phyloP scores from a whole-genome alignment of 225 moss, liverwort and hornwort genomes.

The Antitrichia curtipendula region DNA sequence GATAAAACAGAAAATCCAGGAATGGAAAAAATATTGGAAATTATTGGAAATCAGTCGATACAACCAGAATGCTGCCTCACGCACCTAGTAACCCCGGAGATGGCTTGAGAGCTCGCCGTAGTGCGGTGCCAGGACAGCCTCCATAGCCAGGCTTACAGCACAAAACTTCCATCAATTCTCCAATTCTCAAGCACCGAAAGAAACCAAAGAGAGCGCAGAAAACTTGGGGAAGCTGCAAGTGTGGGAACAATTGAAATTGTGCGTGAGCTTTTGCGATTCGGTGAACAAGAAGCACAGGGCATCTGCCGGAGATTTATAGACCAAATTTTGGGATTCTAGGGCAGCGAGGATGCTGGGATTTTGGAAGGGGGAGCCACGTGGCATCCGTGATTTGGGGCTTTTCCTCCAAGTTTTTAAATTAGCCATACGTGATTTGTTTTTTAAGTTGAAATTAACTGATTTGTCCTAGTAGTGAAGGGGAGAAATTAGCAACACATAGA shows the following conservation, averaged over 20 bases:
- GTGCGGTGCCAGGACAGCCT: not conserved
- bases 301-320: not conserved
- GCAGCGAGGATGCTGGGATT: not conserved
- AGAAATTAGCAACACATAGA: not conserved
- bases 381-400: no score
- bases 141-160: conserved; percentile 22
- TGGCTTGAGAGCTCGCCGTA: not conserved
- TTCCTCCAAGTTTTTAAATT: not conserved
- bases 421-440: not conserved
- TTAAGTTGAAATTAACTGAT: not conserved
- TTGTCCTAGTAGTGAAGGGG: not conserved
- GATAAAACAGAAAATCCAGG: not conserved
- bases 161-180: conserved; percentile 6
- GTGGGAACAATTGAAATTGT: not conserved
- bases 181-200: not conserved
- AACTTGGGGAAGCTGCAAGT: not conserved
- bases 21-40: not conserved
- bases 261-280: not conserved
- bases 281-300: not conserved
- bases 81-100: not conserved
- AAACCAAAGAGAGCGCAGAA: not conserved
- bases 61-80: not conserved
- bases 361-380: not conserved
- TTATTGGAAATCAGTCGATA: not conserved
- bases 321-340: not conserved